Evolutionary conservation across 1,284 basidiomycete genomes (phyloP).

Genomic region (Austroboletus niveus): DNA sequence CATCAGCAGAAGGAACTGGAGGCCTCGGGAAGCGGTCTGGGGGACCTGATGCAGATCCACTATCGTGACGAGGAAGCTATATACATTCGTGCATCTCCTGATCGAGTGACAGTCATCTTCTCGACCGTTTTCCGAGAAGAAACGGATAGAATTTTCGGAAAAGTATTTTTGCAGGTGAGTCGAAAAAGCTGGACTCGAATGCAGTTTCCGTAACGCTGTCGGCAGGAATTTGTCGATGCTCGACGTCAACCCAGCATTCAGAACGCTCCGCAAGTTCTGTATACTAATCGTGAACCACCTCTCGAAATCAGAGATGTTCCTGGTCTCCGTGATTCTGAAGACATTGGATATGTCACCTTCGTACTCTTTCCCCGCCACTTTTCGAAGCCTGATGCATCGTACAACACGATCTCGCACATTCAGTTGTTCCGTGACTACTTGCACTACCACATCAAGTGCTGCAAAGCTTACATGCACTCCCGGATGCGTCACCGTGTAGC

Average conservation of each 20-base stretch:
- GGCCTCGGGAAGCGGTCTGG: constrained; percentile 58
- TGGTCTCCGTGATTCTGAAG: constrained; percentile 81
- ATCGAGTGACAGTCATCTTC: constrained; percentile 98
- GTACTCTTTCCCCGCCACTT: constrained; percentile 98
- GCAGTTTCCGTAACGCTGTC: constrained; percentile 1
- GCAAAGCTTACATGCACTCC: constrained; percentile 99
- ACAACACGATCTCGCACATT: constrained; percentile 91
- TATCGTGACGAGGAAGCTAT: constrained; percentile 98
- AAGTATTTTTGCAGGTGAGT: constrained; percentile 92
- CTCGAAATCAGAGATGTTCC: constrained; percentile 90
- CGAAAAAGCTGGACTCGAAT: background rate
- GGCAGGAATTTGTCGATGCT: constrained; percentile 97
- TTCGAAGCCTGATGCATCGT: constrained; percentile 67
- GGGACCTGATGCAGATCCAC: constrained; percentile 89
- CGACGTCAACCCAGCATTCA: constrained; percentile 91
- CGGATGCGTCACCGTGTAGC: constrained; percentile 93
- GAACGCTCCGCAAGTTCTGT: constrained; percentile 97
- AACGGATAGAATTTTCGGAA: constrained; percentile 95
- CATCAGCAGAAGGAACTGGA: constrained; percentile 85
- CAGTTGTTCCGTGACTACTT: constrained; percentile 98
- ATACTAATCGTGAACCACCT: constrained; percentile 93
- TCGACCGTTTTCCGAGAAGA: constrained; percentile 97
- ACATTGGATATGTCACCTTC: constrained; percentile 98
- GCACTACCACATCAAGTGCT: constrained; percentile 99
- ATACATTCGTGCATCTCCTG: constrained; percentile 89